Conservation (phyloP, 2,329 filamentous ascomycete species). For the Lasiodiplodia sp. region DNA sequence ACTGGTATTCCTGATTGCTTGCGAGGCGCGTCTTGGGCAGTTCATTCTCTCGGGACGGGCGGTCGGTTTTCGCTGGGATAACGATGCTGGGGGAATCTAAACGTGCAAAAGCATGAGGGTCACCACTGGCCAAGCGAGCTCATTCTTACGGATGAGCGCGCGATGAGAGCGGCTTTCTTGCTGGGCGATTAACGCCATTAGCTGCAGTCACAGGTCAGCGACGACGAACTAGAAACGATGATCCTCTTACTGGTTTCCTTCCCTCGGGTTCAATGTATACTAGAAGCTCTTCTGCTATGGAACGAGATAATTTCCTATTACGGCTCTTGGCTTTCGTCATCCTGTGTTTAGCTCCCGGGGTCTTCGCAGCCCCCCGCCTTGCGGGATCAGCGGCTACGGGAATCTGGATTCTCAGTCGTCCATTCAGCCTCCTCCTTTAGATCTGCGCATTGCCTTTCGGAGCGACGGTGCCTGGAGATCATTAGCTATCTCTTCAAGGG, state of each 20-base stretch:
- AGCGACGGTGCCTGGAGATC: constrained; percentile 15
- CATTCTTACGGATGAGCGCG: neutral
- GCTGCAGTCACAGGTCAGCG: constrained; percentile 12
- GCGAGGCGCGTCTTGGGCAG: constrained; percentile 20
- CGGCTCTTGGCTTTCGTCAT: constrained; percentile 27
- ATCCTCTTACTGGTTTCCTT: constrained; percentile 9
- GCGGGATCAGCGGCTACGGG: constrained; percentile 17
- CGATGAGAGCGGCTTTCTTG: neutral
- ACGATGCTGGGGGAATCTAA: constrained; percentile 17
- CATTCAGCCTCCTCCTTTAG: constrained; percentile 3
- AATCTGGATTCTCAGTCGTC: constrained; percentile 8
- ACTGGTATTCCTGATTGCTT: constrained; percentile 26
- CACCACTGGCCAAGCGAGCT: constrained; percentile 10
- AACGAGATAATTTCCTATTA: constrained; percentile 27
- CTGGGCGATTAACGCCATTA: neutral
- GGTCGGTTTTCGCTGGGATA: constrained; percentile 12
- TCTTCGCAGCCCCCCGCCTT: neutral
- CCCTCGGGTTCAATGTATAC: constrained; percentile 20
- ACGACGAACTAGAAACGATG: constrained; percentile 13
- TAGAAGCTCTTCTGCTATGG: constrained; percentile 24
- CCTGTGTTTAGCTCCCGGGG: constrained; percentile 16
- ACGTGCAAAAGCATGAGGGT: constrained; percentile 15
- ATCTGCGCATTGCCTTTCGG: constrained; percentile 12
- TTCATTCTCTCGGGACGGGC: constrained; percentile 23
- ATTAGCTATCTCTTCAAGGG: neutral